Evolutionary conservation across 495 filamentous ascomycete species (phyloP).

Genomic region (Penicillium ucsense): DNA sequence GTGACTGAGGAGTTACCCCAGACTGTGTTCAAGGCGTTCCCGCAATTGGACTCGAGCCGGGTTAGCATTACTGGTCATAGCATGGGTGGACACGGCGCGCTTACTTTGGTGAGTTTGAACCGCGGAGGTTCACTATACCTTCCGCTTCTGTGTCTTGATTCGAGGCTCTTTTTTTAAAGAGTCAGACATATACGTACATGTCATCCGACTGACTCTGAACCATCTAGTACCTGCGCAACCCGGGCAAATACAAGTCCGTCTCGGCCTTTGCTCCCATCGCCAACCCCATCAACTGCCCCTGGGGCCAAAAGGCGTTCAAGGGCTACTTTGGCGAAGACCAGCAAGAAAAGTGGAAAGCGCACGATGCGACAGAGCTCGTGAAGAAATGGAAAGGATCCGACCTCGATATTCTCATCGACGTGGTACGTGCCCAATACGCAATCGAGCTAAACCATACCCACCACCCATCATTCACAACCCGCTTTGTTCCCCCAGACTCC

Average conservation of each 20-base stretch:
- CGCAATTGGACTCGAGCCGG: slow-evolving; percentile 51
- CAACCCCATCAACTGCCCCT: slow-evolving; percentile 77
- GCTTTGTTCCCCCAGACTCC: neutral
- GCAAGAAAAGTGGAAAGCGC: slow-evolving; percentile 66
- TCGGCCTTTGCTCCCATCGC: slow-evolving; percentile 87
- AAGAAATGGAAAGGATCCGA: slow-evolving; percentile 56
- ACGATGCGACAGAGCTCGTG: slow-evolving; percentile 89
- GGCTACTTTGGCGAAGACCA: slow-evolving; percentile 77
- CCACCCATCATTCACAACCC: neutral
- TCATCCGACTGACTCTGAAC: neutral
- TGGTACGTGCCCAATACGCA: slow-evolving; percentile 37
- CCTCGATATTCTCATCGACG: slow-evolving; percentile 72
- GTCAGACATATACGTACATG: neutral
- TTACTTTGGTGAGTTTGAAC: slow-evolving; percentile 53
- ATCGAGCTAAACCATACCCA: too few species aligned
- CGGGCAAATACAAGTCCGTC: slow-evolving; percentile 76
- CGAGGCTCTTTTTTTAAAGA: neutral
- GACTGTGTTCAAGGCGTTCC: slow-evolving; percentile 58
- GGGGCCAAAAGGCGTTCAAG: slow-evolving; percentile 90
- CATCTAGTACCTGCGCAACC: slow-evolving; percentile 69
- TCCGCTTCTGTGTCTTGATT: neutral
- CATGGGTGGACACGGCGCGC: slow-evolving; percentile 94
- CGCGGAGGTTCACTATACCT: too few species aligned
- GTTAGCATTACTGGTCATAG: slow-evolving; percentile 84
- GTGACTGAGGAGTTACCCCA: slow-evolving; percentile 70